A percentile compares a stretch with the other conserved stretches of the same genome.
Evolutionary conservation across 1,284 basidiomycete genomes (phyloP).

Genomic region (Sanghuangporus weigelae): DNA sequence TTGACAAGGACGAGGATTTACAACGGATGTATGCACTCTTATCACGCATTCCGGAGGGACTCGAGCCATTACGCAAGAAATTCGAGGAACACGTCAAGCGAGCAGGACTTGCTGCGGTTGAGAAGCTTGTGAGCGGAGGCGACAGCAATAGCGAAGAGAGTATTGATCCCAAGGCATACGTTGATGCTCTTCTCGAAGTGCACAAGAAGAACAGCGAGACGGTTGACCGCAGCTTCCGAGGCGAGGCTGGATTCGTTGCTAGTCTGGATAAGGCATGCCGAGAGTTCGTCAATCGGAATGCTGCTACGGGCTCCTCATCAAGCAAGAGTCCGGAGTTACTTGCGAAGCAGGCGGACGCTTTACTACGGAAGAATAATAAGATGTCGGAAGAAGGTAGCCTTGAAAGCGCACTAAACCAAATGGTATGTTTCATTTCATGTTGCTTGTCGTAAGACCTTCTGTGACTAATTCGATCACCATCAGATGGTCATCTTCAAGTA

Average conservation of each 20-base stretch:
- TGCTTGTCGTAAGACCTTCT: neutral
- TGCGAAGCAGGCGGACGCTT: slow-evolving; percentile 89
- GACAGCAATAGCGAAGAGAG: slow-evolving; percentile 50
- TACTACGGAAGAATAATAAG: slow-evolving; percentile 96
- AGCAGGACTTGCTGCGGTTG: slow-evolving; percentile 80
- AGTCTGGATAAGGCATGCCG: slow-evolving; percentile 95
- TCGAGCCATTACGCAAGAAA: slow-evolving; percentile 88
- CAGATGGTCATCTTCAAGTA: slow-evolving; percentile 99
- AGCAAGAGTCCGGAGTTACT: slow-evolving; percentile 94
- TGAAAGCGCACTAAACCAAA: slow-evolving; percentile 86
- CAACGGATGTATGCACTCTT: slow-evolving; percentile 94
- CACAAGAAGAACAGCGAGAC: slow-evolving; percentile 92
- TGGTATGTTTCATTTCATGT: slow-evolving; percentile 48
- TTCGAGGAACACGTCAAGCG: slow-evolving; percentile 96
- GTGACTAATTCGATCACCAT: neutral
- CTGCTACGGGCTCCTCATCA: slow-evolving; percentile 76
- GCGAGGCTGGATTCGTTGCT: slow-evolving; percentile 93
- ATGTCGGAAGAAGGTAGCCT: slow-evolving; percentile 88
- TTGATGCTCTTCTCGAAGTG: slow-evolving; percentile 88
- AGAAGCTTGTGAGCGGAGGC: slow-evolving; percentile 58
- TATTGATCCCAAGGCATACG: slow-evolving; percentile 87
- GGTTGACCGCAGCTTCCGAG: slow-evolving; percentile 86
- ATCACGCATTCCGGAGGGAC: slow-evolving; percentile 82
- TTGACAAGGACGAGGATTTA: slow-evolving; percentile 90
- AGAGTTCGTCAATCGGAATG: slow-evolving; percentile 95